Conservation (phyloP, 2,329 filamentous ascomycete genomes). For the Karstenula rhodostoma region DNA sequence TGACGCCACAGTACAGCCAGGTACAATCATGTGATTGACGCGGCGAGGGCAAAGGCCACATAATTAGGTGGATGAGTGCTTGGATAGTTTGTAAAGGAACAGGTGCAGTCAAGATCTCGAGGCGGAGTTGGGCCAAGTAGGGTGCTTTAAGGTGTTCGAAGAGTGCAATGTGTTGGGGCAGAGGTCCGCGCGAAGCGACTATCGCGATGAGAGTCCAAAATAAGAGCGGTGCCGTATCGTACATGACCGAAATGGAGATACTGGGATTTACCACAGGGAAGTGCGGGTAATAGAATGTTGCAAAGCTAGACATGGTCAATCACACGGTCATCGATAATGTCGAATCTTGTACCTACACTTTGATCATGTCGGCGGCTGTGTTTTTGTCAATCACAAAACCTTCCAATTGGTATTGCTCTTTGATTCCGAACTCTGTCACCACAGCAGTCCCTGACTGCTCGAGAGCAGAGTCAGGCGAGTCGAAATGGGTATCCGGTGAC, state of each 20-base stretch:
- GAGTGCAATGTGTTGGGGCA: slow-evolving; percentile 16
- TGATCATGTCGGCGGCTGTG: slow-evolving; percentile 26
- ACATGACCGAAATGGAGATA: slow-evolving; percentile 25
- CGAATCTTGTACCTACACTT: slow-evolving; percentile 21
- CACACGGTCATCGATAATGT: not conserved
- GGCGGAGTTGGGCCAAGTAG: slow-evolving; percentile 19
- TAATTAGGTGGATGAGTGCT: slow-evolving; percentile 27
- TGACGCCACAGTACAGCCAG: slow-evolving; percentile 34
- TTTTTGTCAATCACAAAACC: slow-evolving; percentile 22
- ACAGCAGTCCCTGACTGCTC: slow-evolving; percentile 18
- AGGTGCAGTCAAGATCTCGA: slow-evolving; percentile 25
- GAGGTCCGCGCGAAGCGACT: slow-evolving; percentile 18
- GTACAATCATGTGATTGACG: slow-evolving; percentile 27
- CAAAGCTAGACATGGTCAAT: slow-evolving; percentile 21
- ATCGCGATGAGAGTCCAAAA: slow-evolving; percentile 35
- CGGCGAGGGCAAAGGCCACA: slow-evolving; percentile 27
- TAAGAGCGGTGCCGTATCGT: slow-evolving; percentile 27
- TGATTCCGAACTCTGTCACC: slow-evolving; percentile 20
- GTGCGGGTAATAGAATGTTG: slow-evolving; percentile 29
- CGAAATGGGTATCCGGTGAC: slow-evolving; percentile 23
- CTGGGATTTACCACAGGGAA: slow-evolving; percentile 28
- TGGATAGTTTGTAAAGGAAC: slow-evolving; percentile 31
- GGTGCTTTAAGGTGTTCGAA: slow-evolving; percentile 18
- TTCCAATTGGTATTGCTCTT: slow-evolving; percentile 26
- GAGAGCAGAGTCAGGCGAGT: slow-evolving; percentile 21